Evolutionary conservation across 2,329 filamentous ascomycete species (phyloP), one percentile per base, ranked within the genome.

Genomic region (Fusarium sp.): DNA sequence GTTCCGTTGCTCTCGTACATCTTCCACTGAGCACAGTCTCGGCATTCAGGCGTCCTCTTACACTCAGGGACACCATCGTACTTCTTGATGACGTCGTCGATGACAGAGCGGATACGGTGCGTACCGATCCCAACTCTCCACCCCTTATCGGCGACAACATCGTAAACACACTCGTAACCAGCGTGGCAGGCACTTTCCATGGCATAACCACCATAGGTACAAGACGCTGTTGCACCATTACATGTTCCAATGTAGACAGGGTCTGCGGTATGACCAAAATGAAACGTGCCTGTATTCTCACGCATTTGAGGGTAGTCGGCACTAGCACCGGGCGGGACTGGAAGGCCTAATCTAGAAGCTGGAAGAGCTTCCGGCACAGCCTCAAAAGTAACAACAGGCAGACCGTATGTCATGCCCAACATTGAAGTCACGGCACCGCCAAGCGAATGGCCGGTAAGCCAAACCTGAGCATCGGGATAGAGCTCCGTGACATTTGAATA

Each of bases 261-360:
- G 79, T 99, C 96, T 1, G 96, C 96, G 0, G 94, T 98, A 76
- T 98, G 94, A 6, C 96, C 96, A 77, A 98, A 95, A 79, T 99
- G 96, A 76, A 90, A 97, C 1, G 92, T 86, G 14, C 93, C 94
- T 0, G 93, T 97, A 74, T 89, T 87, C 62, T 88, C 81, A 43
- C 93, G 85, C 39, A 87, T 85, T 75, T 97, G 93, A 30, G 93
- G 91, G 31, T 88, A 84, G 43, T 87, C 84, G 25, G 93, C 87
- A 74, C 94, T 87, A 46, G 91, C 85, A 25, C 92, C 93, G 1
- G 95, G 95, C 14, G 96, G 95, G 0, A 90, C 86, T 0, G 95
- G 95, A 10, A 99, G 87, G 23, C 94, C 96, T 1, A 99, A 85
- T 26, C 96, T 90, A 53, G 89, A 88, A 10, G 93, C 94, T 6